These are phyloP conservation scores for Candida dubliniensis DNA, from an alignment of 1,139 yeast genomes.

Conservation along the genomic window DNA sequence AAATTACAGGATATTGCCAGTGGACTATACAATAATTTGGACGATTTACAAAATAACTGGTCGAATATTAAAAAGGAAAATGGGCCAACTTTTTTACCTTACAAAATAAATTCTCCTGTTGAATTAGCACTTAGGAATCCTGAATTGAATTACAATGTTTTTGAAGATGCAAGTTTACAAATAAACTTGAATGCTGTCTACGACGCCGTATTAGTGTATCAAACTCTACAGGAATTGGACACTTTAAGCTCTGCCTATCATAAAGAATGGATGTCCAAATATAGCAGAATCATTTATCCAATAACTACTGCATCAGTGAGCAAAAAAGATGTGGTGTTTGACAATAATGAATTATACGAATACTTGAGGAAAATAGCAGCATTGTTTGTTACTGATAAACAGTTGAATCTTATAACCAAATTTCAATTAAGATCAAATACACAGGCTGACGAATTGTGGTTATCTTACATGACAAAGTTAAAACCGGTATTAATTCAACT, in stretches of 20 bases:
- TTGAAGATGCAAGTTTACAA: slow-evolving; percentile 44
- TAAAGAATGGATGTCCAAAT: slow-evolving; percentile 73
- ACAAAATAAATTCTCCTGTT: slow-evolving; percentile 81
- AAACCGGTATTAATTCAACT: slow-evolving; percentile 51
- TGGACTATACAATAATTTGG: slow-evolving; percentile 54
- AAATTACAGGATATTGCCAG: slow-evolving; percentile 63
- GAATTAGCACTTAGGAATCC: slow-evolving; percentile 72
- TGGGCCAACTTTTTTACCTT: slow-evolving; percentile 45
- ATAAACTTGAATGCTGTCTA: slow-evolving; percentile 69
- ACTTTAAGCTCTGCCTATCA: slow-evolving; percentile 62
- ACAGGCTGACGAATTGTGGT: slow-evolving; percentile 77
- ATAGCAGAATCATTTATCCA: slow-evolving; percentile 72
- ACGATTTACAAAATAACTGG: slow-evolving; percentile 62
- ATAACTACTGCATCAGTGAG: slow-evolving; percentile 38
- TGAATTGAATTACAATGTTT: slow-evolving; percentile 43
- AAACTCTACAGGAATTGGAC: slow-evolving; percentile 65
- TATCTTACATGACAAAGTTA: slow-evolving; percentile 59
- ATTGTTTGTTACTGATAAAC: slow-evolving; percentile 73
- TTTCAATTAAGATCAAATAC: slow-evolving; percentile 54
- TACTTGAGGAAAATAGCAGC: slow-evolving; percentile 70
- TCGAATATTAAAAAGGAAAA: slow-evolving; percentile 34
- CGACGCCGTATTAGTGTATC: slow-evolving; percentile 82
- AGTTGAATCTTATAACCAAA: slow-evolving; percentile 57
- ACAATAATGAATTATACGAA: slow-evolving; percentile 39
- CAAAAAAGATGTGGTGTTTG: slow-evolving; percentile 23